These are phyloP conservation scores for Colletotrichum coccodes DNA, from an alignment of 2,329 filamentous ascomycete species.

Conservation along the genomic window DNA sequence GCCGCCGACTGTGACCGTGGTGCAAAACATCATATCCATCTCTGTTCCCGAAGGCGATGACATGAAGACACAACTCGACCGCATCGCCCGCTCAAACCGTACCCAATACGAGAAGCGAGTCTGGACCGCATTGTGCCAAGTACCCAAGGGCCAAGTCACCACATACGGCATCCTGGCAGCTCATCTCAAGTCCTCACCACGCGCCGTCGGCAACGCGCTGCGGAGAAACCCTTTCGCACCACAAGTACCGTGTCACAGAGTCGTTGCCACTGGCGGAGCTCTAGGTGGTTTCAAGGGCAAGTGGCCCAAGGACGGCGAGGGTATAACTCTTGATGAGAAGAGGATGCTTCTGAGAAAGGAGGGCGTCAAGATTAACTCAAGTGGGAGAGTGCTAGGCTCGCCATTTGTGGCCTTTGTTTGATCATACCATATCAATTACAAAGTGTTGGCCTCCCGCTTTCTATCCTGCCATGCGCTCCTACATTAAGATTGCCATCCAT, in stretches of 20 bases:
- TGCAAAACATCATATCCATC: neutral
- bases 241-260: constrained; percentile 82
- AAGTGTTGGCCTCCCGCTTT: neutral
- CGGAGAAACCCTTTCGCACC: constrained; percentile 86
- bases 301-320: constrained; percentile 81
- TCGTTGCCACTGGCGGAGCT: constrained; percentile 78
- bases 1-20: neutral
- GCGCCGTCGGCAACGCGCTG: constrained; percentile 82
- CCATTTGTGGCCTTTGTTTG: constrained; percentile 57
- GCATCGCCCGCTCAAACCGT: constrained; percentile 54
- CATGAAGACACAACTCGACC: constrained; percentile 53
- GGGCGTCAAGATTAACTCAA: constrained; percentile 71
- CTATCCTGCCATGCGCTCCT: too few relatives aligned
- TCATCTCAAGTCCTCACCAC: constrained; percentile 75
- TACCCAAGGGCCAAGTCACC: constrained; percentile 79
- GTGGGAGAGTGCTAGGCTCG: constrained; percentile 69
- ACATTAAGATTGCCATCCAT: neutral
- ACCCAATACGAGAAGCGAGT: constrained; percentile 71
- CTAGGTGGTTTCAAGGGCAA: constrained; percentile 91
- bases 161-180: constrained; percentile 80
- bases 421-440: neutral
- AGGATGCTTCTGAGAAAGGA: constrained; percentile 68
- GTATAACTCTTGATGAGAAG: constrained; percentile 73
- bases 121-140: constrained; percentile 79
- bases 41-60: constrained; percentile 32